phyloP scores from a whole-genome alignment of 202 grass and related monocot species.

The Zoysia matrella region DNA sequence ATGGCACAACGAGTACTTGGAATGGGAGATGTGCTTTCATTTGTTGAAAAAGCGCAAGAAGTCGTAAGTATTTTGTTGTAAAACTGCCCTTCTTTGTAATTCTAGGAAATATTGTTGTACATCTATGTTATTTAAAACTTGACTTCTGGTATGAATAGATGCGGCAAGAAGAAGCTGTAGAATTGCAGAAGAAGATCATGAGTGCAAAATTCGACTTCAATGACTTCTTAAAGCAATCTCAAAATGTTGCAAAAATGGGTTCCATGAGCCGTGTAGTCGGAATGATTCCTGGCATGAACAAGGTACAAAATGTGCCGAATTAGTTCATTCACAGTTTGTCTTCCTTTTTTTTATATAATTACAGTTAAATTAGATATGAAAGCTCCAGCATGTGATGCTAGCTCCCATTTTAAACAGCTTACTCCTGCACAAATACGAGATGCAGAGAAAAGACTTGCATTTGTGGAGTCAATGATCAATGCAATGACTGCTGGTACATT shows the following conservation, averaged over 20 bases:
- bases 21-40: conserved; percentile 98
- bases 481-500: conserved; percentile 80
- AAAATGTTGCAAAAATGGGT: conserved; percentile 91
- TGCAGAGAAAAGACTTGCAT: conserved; percentile 84
- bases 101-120: conserved; percentile 11
- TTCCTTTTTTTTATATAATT: neutral
- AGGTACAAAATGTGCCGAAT: conserved; percentile 52
- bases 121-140: conserved; percentile 41
- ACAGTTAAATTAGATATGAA: conserved; percentile 26
- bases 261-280: conserved; percentile 91
- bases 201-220: conserved; percentile 98
- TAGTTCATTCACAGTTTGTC: conserved; percentile 13
- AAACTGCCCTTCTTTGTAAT: conserved; percentile 24
- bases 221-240: conserved; percentile 95
- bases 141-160: conserved; percentile 76
- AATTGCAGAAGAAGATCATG: conserved; percentile 97
- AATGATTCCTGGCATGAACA: conserved; percentile 98
- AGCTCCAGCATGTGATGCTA: neutral
- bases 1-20: conserved; percentile 90
- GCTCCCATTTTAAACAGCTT: conserved; percentile 48
- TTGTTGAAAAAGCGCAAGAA: conserved; percentile 98
- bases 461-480: conserved; percentile 96
- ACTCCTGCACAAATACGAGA: conserved; percentile 95
- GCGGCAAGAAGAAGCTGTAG: conserved; percentile 86
- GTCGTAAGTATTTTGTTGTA: conserved; percentile 62